phyloP scores from a whole-genome alignment of 192 early-diverging fungal genomes.

The Oehlia diaphana region DNA sequence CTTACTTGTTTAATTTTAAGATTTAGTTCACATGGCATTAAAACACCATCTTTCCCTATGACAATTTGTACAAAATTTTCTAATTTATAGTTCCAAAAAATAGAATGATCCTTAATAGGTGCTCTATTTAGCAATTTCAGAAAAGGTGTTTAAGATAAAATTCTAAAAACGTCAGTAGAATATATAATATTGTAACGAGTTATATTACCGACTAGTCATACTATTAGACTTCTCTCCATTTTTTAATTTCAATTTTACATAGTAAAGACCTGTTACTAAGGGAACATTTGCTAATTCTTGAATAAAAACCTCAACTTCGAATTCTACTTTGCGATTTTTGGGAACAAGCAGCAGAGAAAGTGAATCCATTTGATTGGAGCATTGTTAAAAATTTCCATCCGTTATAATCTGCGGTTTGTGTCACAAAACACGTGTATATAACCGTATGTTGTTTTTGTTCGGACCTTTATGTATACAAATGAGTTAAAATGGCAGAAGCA shows the following conservation, averaged over 20 bases:
- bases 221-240: slow-evolving; percentile 38
- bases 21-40: slow-evolving; percentile 74
- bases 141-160: neutral
- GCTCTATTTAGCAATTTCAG: slow-evolving; percentile 32
- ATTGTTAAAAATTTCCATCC: no score
- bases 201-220: slow-evolving; percentile 39
- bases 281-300: slow-evolving; percentile 84
- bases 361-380: slow-evolving; percentile 35
- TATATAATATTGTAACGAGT: no score
- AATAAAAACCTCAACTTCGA: slow-evolving; percentile 59
- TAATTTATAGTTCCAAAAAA: slow-evolving; percentile 64
- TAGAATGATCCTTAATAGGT: slow-evolving; percentile 54
- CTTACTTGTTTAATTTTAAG: slow-evolving; percentile 69
- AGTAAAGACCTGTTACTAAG: slow-evolving; percentile 76
- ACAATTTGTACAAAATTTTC: slow-evolving; percentile 57
- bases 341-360: slow-evolving; percentile 69
- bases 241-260: slow-evolving; percentile 75
- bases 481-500: slow-evolving; percentile 42
- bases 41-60: slow-evolving; percentile 71
- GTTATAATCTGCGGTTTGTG: no score
- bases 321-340: slow-evolving; percentile 67
- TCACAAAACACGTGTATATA: no score
- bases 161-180: neutral
- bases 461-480: no score
- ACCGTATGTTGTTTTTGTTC: no score